Evolutionary conservation across 495 filamentous ascomycete genomes (phyloP).

Genomic region (Podospora sp.): DNA sequence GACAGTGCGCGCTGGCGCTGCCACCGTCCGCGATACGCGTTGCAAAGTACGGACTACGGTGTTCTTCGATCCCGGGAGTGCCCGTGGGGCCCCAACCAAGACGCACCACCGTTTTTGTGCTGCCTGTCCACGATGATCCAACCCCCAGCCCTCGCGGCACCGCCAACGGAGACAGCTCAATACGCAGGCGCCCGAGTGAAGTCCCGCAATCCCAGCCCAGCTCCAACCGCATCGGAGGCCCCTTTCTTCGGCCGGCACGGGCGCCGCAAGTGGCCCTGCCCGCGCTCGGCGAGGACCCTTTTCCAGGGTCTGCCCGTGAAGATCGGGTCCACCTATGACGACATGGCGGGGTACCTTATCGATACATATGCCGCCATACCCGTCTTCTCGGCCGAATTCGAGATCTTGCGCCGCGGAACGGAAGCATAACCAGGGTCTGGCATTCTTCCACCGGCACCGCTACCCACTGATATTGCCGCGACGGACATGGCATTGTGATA

Average conservation of each 20-base stretch:
- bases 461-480: background rate
- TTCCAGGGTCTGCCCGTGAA: slow-evolving; percentile 9
- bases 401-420: background rate
- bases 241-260: background rate
- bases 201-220: background rate
- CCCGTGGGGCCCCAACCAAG: too few relatives aligned
- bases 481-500: background rate
- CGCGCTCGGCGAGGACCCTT: background rate
- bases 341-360: slow-evolving; percentile 9
- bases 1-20: background rate
- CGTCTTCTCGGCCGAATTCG: background rate
- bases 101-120: too few relatives aligned
- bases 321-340: slow-evolving; percentile 7
- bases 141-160: too few relatives aligned
- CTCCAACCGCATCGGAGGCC: background rate
- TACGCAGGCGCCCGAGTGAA: too few relatives aligned
- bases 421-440: background rate
- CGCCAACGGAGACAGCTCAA: too few relatives aligned
- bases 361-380: background rate
- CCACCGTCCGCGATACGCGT: background rate
- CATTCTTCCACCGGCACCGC: background rate
- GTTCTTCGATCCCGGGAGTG: too few relatives aligned
- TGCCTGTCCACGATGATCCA: too few relatives aligned
- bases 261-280: background rate
- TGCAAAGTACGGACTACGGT: background rate